Base-by-base conservation (phyloP, 495 filamentous ascomycete genomes). In the Immersiella caudata region DNA sequence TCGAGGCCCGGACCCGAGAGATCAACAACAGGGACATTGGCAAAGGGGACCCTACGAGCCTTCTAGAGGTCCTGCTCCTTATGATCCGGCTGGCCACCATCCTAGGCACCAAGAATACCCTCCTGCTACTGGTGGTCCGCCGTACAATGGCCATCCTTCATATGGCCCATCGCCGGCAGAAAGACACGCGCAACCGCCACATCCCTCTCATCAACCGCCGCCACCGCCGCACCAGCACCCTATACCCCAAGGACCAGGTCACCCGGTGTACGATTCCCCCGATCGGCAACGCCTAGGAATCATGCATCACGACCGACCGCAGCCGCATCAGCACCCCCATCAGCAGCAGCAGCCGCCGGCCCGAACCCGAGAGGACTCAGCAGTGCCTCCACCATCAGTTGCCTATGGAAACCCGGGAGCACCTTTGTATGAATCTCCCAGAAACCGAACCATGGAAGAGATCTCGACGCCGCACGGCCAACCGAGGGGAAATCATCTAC, bases 371-470 rank as follows among this genome's bases (percentile, higher is more conserved):
- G 65, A 75, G 46, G 82, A 82, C 12, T 71, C 79, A 22, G 73
- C 66, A 0, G 74, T 79, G 0, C 82, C 82, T 24, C 79, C 80
- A 7, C 81, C 79, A 0, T 82, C 80, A 7, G 79, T 82, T 35
- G 80, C 79, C 20, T 82, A 82, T 55, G 70, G 80, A 33, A 69
- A 71, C 14, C 71, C 76, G 7, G 77, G 76, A 29, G 67, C 74
- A 25, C 72, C 73, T 5, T 64, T 75, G 33, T 83, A 76, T 36
- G 82, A 81, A 35, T 71, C 74, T 0, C 68, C 76, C 6, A 75
- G 81, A 26, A 79, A 81, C 62, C 80, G 85, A 63, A 75, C 71
- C 21, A 64, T 88, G 58, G 88, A 90, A 24, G 91, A 90, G 62
- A 85, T 88, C 49, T 83, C 89, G 50, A 65, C 80, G 26, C 72